These are phyloP conservation scores for Vitis hybrid DNA, from an alignment of 177 flowering plant genomes.

Conservation along the genomic window DNA sequence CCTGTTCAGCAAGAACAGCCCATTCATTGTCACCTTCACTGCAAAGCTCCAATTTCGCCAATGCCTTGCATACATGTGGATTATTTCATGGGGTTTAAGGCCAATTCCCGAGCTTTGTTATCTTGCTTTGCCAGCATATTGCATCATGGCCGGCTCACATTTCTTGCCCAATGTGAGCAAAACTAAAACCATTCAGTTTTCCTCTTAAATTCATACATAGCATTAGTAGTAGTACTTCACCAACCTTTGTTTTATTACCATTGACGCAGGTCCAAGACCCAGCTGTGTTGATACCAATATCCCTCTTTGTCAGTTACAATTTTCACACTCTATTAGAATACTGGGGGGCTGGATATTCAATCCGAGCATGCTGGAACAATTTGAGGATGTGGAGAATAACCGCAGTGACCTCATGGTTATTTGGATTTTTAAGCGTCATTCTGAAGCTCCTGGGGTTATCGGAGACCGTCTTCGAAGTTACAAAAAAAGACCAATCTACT, in stretches of 20 bases:
- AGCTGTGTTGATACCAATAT: constrained; percentile 27
- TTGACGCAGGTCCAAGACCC: constrained; percentile 38
- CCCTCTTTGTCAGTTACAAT: constrained; percentile 31
- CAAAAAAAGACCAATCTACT: constrained; percentile 35
- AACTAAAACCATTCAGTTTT: background rate
- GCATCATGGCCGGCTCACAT: constrained; percentile 37
- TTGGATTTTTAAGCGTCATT: constrained; percentile 25
- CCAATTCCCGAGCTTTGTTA: constrained; percentile 48
- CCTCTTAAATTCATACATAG: too few species aligned
- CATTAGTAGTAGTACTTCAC: too few species aligned
- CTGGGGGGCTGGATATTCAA: constrained; percentile 18
- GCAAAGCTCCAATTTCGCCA: constrained; percentile 41
- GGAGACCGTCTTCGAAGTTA: constrained; percentile 52
- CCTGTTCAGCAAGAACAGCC: constrained; percentile 30
- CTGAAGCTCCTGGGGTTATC: constrained; percentile 51
- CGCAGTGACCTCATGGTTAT: constrained; percentile 32
- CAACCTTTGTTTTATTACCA: too few species aligned
- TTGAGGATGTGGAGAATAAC: constrained; percentile 36
- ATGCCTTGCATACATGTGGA: constrained; percentile 30
- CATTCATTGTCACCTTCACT: constrained; percentile 20
- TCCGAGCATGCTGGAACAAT: constrained; percentile 49
- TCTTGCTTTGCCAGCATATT: constrained; percentile 42
- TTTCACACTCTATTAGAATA: constrained; percentile 32
- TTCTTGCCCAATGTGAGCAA: constrained; percentile 45
- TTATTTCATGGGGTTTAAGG: constrained; percentile 21